Percentiles rank a stretch among this genome's conserved stretches.
phyloP scores from a whole-genome alignment of 163 green algal species.

The Scenedesmus sp. region DNA sequence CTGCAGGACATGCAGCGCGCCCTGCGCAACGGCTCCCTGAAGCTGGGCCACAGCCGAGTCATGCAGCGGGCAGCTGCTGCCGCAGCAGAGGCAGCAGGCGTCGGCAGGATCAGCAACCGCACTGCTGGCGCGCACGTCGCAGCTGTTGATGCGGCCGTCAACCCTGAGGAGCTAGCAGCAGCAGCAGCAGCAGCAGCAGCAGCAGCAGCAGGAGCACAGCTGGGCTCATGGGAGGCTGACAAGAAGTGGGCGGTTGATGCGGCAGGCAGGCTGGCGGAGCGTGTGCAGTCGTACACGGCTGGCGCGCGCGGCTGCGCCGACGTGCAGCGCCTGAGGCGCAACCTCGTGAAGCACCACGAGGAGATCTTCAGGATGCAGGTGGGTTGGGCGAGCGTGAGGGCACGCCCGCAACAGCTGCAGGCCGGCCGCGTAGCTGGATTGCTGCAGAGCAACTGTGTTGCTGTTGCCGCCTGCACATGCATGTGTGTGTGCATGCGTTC shows the following conservation, averaged over 20 bases:
- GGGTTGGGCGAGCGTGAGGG: not conserved
- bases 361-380: slow-evolving; percentile 71
- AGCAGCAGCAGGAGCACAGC: not conserved
- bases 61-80: not conserved
- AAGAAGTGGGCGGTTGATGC: not conserved
- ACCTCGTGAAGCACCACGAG: slow-evolving; percentile 62
- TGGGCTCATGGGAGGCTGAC: not conserved
- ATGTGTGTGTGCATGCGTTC: not conserved
- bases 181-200: not conserved
- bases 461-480: not conserved
- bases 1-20: slow-evolving; percentile 11
- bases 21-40: slow-evolving; percentile 1
- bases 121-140: not conserved
- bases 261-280: slow-evolving; percentile 11
- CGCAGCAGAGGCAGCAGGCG: not conserved
- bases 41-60: not conserved
- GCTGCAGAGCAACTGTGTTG: not conserved
- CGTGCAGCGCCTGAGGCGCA: slow-evolving; percentile 33
- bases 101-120: not conserved
- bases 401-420: not conserved
- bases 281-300: not conserved
- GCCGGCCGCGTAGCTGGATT: not conserved
- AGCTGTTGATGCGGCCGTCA: not conserved
- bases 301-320: not conserved
- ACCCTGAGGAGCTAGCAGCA: not conserved